Evolutionary conservation across 192 early-diverging fungal genomes (phyloP).

Genomic region (Borealophlyctis nickersoniae): DNA sequence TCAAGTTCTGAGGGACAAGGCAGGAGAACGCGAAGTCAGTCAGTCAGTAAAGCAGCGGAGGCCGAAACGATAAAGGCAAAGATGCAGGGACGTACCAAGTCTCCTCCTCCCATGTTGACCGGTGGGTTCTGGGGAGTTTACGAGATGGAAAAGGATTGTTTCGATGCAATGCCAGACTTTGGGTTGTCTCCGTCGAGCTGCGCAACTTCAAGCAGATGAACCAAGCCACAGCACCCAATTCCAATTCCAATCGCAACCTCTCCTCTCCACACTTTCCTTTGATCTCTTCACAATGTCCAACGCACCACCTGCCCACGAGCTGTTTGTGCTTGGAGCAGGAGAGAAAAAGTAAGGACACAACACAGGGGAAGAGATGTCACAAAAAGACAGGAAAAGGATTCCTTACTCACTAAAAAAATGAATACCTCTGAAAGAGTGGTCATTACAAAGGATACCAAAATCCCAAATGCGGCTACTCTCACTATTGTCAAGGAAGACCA

Average conservation of each 20-base stretch:
- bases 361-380: background rate
- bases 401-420: background rate
- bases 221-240: too few relatives aligned
- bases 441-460: slow-evolving; percentile 76
- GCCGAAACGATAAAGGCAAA: background rate
- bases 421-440: background rate
- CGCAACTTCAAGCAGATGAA: too few relatives aligned
- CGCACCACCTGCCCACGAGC: slow-evolving; percentile 26
- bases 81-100: slow-evolving; percentile 22
- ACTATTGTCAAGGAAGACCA: slow-evolving; percentile 94
- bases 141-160: too few relatives aligned
- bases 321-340: slow-evolving; percentile 18
- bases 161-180: too few relatives aligned
- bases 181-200: too few relatives aligned
- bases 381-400: background rate
- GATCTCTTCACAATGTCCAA: too few relatives aligned
- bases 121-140: too few relatives aligned
- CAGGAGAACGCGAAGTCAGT: background rate
- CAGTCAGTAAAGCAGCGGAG: background rate
- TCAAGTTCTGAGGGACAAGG: slow-evolving; percentile 60
- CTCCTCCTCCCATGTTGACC: slow-evolving; percentile 34
- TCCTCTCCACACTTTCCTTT: too few relatives aligned
- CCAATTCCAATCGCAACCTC: too few relatives aligned
- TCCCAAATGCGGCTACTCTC: slow-evolving; percentile 92
- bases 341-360: slow-evolving; percentile 15